Evolutionary conservation across 495 filamentous ascomycete genomes (phyloP), one percentile per base, ranked within the genome.

Genomic region (Opeltia flavorubescens): DNA sequence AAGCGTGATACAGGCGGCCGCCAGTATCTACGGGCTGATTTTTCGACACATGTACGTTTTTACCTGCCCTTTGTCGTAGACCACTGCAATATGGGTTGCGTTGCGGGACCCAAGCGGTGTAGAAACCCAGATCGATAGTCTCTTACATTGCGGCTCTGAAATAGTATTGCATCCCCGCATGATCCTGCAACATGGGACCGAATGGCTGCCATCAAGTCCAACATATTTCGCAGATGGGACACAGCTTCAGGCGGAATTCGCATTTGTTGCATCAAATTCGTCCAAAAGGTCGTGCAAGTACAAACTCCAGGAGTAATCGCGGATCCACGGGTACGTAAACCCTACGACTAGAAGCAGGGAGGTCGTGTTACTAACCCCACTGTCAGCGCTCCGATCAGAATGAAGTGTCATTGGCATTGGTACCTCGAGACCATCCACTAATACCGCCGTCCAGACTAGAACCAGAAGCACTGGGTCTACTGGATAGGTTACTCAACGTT

Each of bases 231-330:
- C 40, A 76, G 88, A 59, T 95, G 89, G 91, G 91, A 96, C 63
- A 71, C 70, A 20, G 86, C 85, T 8, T 68, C 76, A 3, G 69
- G 77, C 7, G 78, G 84, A 1, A 77, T 96, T 36, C 82, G 81
- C 58, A 74, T 95, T 57, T 89, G 86, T 70, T 95, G 91, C 63
- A 84, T 95, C 71, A 98, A 98, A 60, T 96, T 98, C 57, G 80
- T 84, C 13, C 89, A 96, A 66, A 76, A 85, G 23, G 86, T 96
- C 29, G 83, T 98, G 35, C 81, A 94, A 46, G 81, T 86, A 5
- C 89, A 98, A 60, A 95, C 88, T 5, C 81, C 80, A 12, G 88
- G 86, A 30, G 64, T 79, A 50, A 81, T 87, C 53, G 70, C 78
- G 24, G 91, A 96, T 60, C 86, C 85, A 49, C 80, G 86, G 69